Percentiles rank a stretch among this genome's conserved stretches.
Evolutionary conservation across 2,329 filamentous ascomycete genomes (phyloP).

Genomic region (Tolypocladium sp.): DNA sequence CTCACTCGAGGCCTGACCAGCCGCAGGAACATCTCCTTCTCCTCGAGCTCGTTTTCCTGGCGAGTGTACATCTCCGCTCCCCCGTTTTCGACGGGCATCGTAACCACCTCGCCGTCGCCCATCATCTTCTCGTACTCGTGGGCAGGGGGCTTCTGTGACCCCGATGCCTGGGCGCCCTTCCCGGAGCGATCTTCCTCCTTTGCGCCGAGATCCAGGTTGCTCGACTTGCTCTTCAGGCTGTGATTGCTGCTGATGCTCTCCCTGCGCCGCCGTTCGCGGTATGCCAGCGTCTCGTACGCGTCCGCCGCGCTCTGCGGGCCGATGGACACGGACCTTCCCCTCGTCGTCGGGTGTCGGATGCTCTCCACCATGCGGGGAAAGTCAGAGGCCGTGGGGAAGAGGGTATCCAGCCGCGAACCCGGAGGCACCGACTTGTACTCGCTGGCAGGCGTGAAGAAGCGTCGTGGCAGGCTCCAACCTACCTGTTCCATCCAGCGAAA

Average conservation of each 20-base stretch:
- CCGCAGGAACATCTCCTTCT: conserved; percentile 74
- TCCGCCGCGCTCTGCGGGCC: conserved; percentile 94
- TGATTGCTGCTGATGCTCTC: conserved; percentile 46
- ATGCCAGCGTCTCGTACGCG: conserved; percentile 90
- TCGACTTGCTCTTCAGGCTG: conserved; percentile 34
- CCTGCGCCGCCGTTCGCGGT: conserved; percentile 58
- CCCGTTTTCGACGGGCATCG: conserved; percentile 20
- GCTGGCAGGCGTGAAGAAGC: conserved; percentile 85
- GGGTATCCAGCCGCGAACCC: conserved; percentile 66
- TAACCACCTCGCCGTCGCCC: conserved; percentile 51
- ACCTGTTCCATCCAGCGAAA: conserved; percentile 78
- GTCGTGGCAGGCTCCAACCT: conserved; percentile 72
- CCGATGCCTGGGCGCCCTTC: conserved; percentile 31
- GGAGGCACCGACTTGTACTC: conserved; percentile 76
- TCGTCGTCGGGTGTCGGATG: conserved; percentile 61
- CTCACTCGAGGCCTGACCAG: conserved; percentile 80
- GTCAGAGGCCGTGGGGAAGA: conserved; percentile 83
- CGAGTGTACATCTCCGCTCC: conserved; percentile 23
- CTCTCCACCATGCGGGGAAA: conserved; percentile 74
- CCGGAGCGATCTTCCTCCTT: conserved; percentile 29
- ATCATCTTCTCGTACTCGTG: conserved; percentile 65
- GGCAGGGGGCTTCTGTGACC: conserved; percentile 37
- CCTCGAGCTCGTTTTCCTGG: conserved; percentile 46
- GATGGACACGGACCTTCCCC: conserved; percentile 75
- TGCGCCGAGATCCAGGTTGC: conserved; percentile 29